Conservation (phyloP, 2,329 filamentous ascomycete genomes). For the Nectriaceae sp. region DNA sequence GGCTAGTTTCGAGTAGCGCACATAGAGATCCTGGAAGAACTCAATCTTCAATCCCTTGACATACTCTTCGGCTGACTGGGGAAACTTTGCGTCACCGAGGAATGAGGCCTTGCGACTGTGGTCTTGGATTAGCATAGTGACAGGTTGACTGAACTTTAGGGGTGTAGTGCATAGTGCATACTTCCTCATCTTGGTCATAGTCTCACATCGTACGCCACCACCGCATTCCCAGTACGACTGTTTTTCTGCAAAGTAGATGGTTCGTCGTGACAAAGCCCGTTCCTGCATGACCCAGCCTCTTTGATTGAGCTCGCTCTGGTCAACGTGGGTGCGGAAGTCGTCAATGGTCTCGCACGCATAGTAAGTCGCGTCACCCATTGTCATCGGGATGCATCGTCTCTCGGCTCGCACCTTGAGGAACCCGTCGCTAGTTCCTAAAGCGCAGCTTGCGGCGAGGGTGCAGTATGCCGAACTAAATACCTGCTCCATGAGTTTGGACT, state of each 20-base stretch:
- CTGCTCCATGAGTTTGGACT: conserved; percentile 13
- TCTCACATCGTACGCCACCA: conserved; percentile 36
- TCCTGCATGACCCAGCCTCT: conserved; percentile 45
- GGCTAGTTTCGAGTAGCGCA: conserved; percentile 3
- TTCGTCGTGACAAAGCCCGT: conserved; percentile 36
- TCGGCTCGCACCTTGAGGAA: conserved; percentile 20
- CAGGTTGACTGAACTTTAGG: not conserved
- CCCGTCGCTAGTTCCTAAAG: not conserved
- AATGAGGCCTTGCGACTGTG: conserved; percentile 10
- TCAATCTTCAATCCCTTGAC: conserved; percentile 9
- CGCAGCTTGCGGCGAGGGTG: conserved; percentile 11
- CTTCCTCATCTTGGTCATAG: conserved; percentile 34
- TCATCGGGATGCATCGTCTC: conserved; percentile 6
- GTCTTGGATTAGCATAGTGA: not conserved
- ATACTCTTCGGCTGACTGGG: conserved; percentile 1
- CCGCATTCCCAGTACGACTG: conserved; percentile 44
- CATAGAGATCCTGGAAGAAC: conserved; percentile 5
- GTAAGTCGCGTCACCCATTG: conserved; percentile 1
- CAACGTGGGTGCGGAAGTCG: conserved; percentile 36
- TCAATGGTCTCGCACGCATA: conserved; percentile 34
- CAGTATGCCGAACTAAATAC: conserved; percentile 15
- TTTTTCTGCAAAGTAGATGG: conserved; percentile 37
- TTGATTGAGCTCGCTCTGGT: conserved; percentile 30
- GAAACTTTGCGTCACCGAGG: conserved; percentile 12
- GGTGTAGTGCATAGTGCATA: conserved; percentile 19